phyloP scores from a whole-genome alignment of 345 rosid genomes.

The Linum lewisii region DNA sequence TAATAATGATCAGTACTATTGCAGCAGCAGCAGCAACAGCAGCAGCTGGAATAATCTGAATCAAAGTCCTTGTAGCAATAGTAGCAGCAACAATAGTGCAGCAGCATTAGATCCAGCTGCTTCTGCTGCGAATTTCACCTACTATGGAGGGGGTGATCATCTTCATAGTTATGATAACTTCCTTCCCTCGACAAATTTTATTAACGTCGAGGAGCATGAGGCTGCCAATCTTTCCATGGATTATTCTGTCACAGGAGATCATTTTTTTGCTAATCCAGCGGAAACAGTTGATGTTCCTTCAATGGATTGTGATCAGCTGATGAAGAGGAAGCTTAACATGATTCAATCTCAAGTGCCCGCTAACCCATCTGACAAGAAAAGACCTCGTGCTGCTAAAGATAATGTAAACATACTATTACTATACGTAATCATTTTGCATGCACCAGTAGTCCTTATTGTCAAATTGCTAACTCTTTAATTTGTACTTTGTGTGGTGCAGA shows the following conservation, averaged over 20 bases:
- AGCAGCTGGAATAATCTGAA: neutral
- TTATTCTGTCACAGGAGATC: neutral
- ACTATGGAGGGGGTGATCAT: no score
- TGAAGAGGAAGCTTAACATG: conserved; percentile 27
- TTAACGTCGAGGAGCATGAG: neutral
- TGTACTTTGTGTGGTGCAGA: conserved; percentile 16
- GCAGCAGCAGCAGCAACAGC: neutral
- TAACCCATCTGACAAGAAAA: conserved; percentile 26
- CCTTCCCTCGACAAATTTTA: neutral
- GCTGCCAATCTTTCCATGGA: neutral
- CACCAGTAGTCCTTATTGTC: neutral
- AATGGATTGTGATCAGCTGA: conserved; percentile 25
- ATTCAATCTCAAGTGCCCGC: conserved; percentile 2
- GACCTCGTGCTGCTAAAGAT: conserved; percentile 21
- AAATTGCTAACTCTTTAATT: no score
- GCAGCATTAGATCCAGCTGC: neutral
- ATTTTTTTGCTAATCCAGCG: conserved; percentile 8
- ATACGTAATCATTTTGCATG: neutral
- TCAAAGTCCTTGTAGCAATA: neutral
- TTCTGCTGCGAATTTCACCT: neutral
- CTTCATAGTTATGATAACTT: neutral
- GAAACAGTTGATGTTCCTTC: conserved; percentile 8
- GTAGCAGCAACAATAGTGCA: neutral
- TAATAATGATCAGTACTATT: neutral
- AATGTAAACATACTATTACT: conserved; percentile 24